Evolutionary conservation across 352 stramenopile genomes (phyloP).

Genomic region (Blastocystis sp.): DNA sequence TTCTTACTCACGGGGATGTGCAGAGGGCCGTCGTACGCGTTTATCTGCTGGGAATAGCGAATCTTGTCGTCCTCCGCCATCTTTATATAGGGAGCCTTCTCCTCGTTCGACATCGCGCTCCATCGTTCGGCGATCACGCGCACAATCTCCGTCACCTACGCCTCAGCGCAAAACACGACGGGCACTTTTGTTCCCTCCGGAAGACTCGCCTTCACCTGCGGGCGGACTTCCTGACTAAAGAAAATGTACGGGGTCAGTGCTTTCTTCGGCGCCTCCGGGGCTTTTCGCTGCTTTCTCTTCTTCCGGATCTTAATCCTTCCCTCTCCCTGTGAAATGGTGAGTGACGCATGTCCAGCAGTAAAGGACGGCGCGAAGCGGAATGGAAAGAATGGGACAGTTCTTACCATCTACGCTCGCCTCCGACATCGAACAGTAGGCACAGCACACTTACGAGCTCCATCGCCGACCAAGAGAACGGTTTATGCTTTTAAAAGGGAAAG

Average conservation of each 20-base stretch:
- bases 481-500: neutral
- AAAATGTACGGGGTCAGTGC: slow-evolving; percentile 86
- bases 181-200: slow-evolving; percentile 79
- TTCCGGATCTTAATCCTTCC: slow-evolving; percentile 44
- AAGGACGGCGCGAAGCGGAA: neutral
- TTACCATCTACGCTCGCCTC: too few relatives aligned
- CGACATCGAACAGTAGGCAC: too few relatives aligned
- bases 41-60: slow-evolving; percentile 85
- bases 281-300: slow-evolving; percentile 79
- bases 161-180: neutral
- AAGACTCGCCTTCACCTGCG: slow-evolving; percentile 83
- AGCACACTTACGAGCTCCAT: too few relatives aligned
- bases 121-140: slow-evolving; percentile 84
- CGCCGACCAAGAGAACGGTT: too few relatives aligned
- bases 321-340: neutral
- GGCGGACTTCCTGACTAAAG: slow-evolving; percentile 85
- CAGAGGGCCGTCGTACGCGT: slow-evolving; percentile 83
- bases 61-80: slow-evolving; percentile 86
- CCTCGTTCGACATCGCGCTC: slow-evolving; percentile 81
- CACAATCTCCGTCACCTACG: slow-evolving; percentile 81
- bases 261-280: slow-evolving; percentile 81
- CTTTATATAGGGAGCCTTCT: slow-evolving; percentile 87
- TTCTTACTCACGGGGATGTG: slow-evolving; percentile 86
- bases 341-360: neutral
- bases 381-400: too few relatives aligned